Percentiles rank a stretch among this genome's conserved stretches.
Evolutionary conservation across 495 filamentous ascomycete genomes (phyloP).

Genomic region (Penicillium tannophilum): DNA sequence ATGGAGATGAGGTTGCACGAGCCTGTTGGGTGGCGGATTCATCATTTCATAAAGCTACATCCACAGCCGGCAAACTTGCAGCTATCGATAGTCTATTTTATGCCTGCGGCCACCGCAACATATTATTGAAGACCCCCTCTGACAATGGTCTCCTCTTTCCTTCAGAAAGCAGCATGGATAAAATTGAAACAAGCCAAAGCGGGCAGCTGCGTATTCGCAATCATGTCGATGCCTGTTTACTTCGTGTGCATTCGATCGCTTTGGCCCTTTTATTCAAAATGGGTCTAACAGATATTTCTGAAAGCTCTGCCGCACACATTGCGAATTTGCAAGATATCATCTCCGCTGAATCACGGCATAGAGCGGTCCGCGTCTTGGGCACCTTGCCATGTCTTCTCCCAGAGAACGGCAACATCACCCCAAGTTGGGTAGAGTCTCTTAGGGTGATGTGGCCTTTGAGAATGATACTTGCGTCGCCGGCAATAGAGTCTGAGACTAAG

Average conservation of each 20-base stretch:
- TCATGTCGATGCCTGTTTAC: slow-evolving; percentile 8
- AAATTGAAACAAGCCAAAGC: neutral
- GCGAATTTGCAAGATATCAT: neutral
- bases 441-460: slow-evolving; percentile 10
- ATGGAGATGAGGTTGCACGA: slow-evolving; percentile 8
- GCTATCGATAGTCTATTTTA: neutral
- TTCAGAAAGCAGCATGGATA: neutral
- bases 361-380: neutral
- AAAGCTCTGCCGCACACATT: neutral
- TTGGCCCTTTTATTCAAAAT: neutral
- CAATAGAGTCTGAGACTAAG: neutral
- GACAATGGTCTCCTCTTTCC: neutral
- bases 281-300: neutral
- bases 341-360: neutral
- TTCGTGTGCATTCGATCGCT: slow-evolving; percentile 2
- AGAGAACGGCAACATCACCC: neutral
- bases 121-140: neutral
- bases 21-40: slow-evolving; percentile 1
- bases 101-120: neutral
- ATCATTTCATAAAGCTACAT: neutral
- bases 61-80: neutral
- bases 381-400: slow-evolving; percentile 2
- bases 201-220: slow-evolving; percentile 3
- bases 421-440: slow-evolving; percentile 6
- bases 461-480: neutral